Evolutionary conservation across 208 protist genomes (phyloP).

Genomic region (Trypanosomatidae sp.): DNA sequence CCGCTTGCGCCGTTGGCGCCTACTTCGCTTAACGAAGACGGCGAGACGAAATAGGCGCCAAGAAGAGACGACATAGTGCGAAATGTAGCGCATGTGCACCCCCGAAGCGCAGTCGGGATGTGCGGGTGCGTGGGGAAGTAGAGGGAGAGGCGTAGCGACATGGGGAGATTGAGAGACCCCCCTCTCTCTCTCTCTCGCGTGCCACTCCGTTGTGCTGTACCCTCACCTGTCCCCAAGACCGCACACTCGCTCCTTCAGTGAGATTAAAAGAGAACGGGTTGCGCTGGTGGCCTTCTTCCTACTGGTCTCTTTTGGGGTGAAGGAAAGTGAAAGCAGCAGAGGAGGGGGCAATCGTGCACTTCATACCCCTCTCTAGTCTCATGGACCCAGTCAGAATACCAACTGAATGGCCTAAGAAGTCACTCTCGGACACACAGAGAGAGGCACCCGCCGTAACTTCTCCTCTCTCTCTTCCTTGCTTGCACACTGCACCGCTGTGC

Average conservation of each 20-base stretch:
- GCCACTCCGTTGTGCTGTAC: neutral
- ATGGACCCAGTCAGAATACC: neutral
- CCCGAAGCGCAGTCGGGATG: neutral
- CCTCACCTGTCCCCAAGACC: neutral
- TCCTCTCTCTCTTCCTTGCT: conserved; percentile 1
- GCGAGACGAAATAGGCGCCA: neutral
- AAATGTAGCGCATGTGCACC: neutral
- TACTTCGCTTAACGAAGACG: neutral
- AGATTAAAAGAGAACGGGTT: no score
- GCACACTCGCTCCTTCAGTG: neutral
- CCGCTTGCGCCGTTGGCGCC: neutral
- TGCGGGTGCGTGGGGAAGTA: neutral
- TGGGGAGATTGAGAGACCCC: neutral
- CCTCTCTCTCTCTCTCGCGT: neutral
- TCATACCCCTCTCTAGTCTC: no score
- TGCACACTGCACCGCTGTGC: neutral
- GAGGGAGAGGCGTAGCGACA: neutral
- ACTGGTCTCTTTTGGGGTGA: neutral
- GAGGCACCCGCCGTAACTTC: neutral
- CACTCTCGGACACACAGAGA: neutral
- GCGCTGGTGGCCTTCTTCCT: neutral
- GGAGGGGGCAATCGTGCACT: no score
- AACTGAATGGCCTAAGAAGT: neutral
- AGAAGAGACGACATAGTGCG: neutral
- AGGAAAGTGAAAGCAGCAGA: neutral